Conservation (phyloP, 2,329 filamentous ascomycete species). For the Venturia aucupariae region DNA sequence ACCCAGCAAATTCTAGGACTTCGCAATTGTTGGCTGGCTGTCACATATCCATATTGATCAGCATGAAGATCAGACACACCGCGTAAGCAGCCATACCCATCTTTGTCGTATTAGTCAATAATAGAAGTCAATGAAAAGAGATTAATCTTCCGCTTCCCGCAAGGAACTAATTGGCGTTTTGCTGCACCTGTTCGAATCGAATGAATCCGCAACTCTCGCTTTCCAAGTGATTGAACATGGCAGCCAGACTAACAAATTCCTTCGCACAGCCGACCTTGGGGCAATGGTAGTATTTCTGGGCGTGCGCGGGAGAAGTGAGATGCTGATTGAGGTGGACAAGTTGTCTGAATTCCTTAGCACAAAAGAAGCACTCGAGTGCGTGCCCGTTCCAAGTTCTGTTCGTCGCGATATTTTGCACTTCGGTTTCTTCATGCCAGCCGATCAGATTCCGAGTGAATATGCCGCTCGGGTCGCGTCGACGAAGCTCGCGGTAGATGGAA, state of each 20-base stretch:
- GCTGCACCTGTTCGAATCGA: constrained; percentile 33
- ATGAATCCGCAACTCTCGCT: constrained; percentile 35
- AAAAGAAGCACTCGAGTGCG: constrained; percentile 46
- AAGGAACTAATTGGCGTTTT: background rate
- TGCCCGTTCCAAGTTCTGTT: constrained; percentile 36
- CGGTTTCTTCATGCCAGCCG: constrained; percentile 31
- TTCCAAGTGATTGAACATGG: constrained; percentile 37
- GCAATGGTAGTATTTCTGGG: constrained; percentile 38
- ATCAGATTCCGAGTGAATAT: constrained; percentile 44
- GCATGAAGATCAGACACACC: background rate
- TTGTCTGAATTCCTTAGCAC: constrained; percentile 35
- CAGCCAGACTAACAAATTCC: constrained; percentile 32
- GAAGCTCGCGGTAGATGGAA: constrained; percentile 38
- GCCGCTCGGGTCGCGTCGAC: constrained; percentile 37
- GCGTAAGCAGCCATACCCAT: background rate
- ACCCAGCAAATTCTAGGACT: background rate
- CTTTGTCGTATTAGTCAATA: background rate
- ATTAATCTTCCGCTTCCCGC: background rate
- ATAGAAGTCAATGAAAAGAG: background rate
- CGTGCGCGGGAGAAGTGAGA: constrained; percentile 44
- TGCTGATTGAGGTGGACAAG: constrained; percentile 40
- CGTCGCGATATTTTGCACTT: constrained; percentile 29
- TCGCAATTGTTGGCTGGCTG: background rate
- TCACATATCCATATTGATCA: background rate
- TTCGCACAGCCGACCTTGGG: constrained; percentile 30